Percentiles rank a stretch among this genome's conserved stretches.
Evolutionary conservation across 441 rosid genomes (phyloP).

Genomic region (Syzygium malaccense): DNA sequence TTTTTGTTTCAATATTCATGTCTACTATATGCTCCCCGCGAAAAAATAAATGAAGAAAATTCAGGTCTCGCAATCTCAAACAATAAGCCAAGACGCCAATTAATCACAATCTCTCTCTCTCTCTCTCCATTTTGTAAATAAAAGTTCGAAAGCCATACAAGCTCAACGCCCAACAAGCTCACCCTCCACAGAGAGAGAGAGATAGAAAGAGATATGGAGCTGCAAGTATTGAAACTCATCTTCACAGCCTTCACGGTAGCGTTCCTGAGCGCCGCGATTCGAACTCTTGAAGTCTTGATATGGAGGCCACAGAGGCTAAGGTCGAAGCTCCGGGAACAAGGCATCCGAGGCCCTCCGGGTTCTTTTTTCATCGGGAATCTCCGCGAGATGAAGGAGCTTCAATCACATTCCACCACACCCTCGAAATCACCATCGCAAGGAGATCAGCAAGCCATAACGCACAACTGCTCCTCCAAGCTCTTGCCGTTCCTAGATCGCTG

Average conservation of each 20-base stretch:
- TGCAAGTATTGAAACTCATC: neutral
- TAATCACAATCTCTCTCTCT: neutral
- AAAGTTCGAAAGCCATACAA: neutral
- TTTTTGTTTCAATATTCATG: no score
- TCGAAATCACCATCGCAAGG: neutral
- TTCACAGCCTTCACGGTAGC: neutral
- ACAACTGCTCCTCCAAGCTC: neutral
- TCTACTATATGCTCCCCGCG: no score
- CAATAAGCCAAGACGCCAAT: neutral
- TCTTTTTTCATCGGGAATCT: neutral
- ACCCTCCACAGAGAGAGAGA: neutral
- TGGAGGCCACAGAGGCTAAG: neutral
- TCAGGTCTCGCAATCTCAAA: neutral
- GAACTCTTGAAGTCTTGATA: neutral
- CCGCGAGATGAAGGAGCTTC: neutral
- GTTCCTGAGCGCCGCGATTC: neutral
- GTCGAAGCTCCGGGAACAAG: neutral
- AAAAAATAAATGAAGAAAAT: no score
- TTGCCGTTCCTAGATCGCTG: neutral
- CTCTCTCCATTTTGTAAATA: neutral
- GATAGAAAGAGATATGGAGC: neutral
- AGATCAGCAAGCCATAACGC: neutral
- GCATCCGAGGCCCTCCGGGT: neutral
- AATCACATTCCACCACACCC: neutral
- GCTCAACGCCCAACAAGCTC: neutral